A percentile compares a stretch with the other conserved stretches of the same genome.
Evolutionary conservation across 257 asterid genomes (phyloP).

Genomic region (Solanum clarkiae): DNA sequence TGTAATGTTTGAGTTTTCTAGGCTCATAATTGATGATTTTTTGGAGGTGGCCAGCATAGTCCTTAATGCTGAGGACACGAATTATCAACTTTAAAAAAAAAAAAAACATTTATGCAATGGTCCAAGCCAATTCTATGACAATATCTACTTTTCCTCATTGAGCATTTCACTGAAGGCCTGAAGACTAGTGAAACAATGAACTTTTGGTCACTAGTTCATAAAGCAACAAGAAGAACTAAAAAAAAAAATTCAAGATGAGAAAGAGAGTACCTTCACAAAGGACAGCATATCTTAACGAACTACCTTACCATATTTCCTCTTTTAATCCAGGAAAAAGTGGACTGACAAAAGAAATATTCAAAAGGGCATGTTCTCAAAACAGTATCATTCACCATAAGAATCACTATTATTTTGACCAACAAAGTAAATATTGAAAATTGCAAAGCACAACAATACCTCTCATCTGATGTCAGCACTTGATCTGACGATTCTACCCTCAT

Average conservation of each 20-base stretch:
- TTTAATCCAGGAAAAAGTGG: neutral
- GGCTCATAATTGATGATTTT: no score
- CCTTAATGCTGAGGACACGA: no score
- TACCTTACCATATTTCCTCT: neutral
- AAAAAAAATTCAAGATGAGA: neutral
- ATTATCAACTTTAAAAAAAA: no score
- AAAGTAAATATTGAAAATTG: neutral
- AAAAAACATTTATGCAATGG: neutral
- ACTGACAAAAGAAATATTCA: neutral
- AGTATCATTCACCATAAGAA: neutral
- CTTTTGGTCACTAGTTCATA: neutral
- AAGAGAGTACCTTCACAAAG: neutral
- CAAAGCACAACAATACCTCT: neutral
- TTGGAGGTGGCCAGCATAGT: no score
- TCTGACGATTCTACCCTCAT: constrained; percentile 39
- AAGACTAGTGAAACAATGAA: neutral
- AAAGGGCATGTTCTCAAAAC: neutral
- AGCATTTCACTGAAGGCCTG: neutral
- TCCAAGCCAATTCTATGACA: neutral
- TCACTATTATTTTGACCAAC: neutral
- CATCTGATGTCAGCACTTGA: constrained; percentile 23
- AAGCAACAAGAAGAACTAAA: neutral
- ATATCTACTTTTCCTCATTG: neutral
- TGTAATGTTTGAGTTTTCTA: no score
- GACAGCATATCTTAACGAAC: neutral